Conservation (phyloP, 345 rosid genomes). For the Ailanthus altissimus region DNA sequence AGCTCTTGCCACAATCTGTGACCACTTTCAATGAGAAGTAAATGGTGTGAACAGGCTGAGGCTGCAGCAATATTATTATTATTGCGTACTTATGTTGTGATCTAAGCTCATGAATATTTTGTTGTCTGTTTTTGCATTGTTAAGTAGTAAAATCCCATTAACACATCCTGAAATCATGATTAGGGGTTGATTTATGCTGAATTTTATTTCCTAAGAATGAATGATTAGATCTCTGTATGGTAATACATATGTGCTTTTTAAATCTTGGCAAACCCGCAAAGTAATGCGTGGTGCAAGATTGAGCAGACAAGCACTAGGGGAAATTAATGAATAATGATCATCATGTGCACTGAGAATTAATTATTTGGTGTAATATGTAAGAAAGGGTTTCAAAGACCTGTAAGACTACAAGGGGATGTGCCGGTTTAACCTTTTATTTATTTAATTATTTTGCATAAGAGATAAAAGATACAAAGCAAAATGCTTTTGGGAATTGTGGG, state of each 20-base stretch:
- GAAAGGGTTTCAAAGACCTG: neutral
- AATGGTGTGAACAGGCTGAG: too few relatives aligned
- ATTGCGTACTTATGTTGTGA: neutral
- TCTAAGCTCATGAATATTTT: neutral
- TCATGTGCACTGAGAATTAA: slow-evolving; percentile 5
- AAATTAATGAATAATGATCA: neutral
- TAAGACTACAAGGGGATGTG: neutral
- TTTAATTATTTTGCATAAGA: neutral
- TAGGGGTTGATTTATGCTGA: neutral
- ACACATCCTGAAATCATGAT: neutral
- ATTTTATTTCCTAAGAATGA: neutral
- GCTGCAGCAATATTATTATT: neutral
- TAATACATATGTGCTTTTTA: neutral
- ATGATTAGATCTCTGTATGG: slow-evolving; percentile 9
- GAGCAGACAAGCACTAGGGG: neutral
- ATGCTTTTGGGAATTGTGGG: slow-evolving; percentile 4
- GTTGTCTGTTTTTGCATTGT: neutral
- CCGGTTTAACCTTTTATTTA: neutral
- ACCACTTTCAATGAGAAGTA: too few relatives aligned
- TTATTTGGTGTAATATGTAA: neutral
- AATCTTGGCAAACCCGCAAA: slow-evolving; percentile 26
- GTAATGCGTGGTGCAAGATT: slow-evolving; percentile 6
- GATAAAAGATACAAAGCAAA: neutral
- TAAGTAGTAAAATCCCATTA: neutral
- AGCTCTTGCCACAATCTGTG: too few relatives aligned